Conservation (phyloP, 345 rosid species). For the Angophora floribunda region DNA sequence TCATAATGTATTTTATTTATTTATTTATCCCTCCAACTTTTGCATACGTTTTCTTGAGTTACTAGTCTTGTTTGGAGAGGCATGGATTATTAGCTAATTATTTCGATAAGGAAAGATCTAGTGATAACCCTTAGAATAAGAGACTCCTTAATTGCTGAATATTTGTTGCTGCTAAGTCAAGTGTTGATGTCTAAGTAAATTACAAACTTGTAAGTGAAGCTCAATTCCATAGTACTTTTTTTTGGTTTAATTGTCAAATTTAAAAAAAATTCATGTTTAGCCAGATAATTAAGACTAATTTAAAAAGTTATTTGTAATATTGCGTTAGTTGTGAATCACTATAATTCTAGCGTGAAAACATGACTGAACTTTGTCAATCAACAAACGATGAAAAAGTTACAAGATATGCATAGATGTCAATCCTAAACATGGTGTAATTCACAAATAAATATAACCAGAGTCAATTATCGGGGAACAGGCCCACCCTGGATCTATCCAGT, state of each 20-base stretch:
- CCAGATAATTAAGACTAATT: background rate
- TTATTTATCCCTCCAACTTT: background rate
- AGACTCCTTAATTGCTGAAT: background rate
- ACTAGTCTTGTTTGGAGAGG: background rate
- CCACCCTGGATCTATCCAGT: no score
- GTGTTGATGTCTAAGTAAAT: background rate
- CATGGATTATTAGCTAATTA: background rate
- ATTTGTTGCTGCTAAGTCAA: background rate
- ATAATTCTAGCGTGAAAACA: no score
- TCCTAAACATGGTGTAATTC: no score
- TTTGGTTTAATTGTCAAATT: background rate
- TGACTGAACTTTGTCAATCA: no score
- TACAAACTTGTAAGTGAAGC: background rate
- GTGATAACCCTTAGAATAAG: background rate
- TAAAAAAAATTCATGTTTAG: background rate
- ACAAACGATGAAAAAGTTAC: no score
- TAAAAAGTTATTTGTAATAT: no score
- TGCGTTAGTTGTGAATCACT: no score
- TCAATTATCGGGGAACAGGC: no score
- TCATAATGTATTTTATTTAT: background rate
- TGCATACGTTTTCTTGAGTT: background rate
- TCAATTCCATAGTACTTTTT: background rate
- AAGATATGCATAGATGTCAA: no score
- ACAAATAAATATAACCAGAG: no score
- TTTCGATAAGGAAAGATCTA: background rate